phyloP scores from a whole-genome alignment of 2,329 filamentous ascomycete species.

The Pseudocercospora fuligena region DNA sequence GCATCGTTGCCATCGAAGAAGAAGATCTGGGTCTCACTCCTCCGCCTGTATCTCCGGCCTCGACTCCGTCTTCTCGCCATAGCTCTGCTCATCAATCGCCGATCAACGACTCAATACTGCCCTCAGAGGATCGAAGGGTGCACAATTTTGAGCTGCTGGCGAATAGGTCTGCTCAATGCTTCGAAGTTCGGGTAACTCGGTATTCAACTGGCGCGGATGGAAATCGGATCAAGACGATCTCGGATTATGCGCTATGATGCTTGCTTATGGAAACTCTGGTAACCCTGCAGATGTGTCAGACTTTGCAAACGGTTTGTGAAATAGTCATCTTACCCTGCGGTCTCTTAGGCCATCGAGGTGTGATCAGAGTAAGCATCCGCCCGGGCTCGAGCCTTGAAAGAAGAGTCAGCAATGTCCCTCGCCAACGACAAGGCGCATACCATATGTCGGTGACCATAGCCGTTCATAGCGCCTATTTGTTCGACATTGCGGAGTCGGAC shows the following conservation, averaged over 20 bases:
- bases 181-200: constrained; percentile 25
- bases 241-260: constrained; percentile 27
- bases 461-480: constrained; percentile 23
- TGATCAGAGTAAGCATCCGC: constrained; percentile 5
- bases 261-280: neutral
- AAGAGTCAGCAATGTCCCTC: neutral
- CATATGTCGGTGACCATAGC: constrained; percentile 21
- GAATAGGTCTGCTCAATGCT: constrained; percentile 17
- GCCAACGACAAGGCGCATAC: constrained; percentile 5
- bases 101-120: constrained; percentile 22
- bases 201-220: constrained; percentile 16
- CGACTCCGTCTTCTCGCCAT: neutral
- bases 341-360: constrained; percentile 1
- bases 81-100: constrained; percentile 1
- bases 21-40: constrained; percentile 26
- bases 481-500: constrained; percentile 33
- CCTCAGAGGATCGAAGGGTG: constrained; percentile 22
- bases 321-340: neutral
- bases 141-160: constrained; percentile 25
- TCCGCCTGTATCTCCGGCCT: constrained; percentile 9
- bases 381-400: neutral
- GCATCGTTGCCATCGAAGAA: constrained; percentile 33
- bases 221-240: constrained; percentile 6
- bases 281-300: neutral
- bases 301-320: neutral